Evolutionary conservation across 2,329 filamentous ascomycete species (phyloP), one percentile per base, ranked within the genome.

Genomic region (Ophiocordyceps camponoti-saundersi): DNA sequence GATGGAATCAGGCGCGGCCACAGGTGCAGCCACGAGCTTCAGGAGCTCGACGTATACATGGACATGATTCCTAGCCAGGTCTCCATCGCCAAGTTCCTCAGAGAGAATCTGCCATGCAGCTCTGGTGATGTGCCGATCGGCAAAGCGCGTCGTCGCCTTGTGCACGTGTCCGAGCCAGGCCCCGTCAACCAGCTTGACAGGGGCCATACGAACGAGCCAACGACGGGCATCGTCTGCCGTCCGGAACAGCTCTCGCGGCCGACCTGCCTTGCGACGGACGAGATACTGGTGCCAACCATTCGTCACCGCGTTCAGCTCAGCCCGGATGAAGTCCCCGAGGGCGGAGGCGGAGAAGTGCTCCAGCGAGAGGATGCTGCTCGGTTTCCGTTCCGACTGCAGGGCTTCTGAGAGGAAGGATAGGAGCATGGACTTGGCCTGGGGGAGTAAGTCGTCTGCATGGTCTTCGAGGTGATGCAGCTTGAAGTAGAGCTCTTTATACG

Each of bases 1-100:
- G 22, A 30, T 20, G 6, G 39, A 43, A 26, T 53, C 30, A 3
- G 44, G 22, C 10, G 44, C 49, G 2, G 49, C 48, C 1, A 54
- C 44, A 11, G 34, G 15, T 11, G 21, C n/a, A 7, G 50, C 47
- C 18, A 50, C 23, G 2, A 46, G 16, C 12, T 40, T 16, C 15
- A 62, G 50, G 3, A 65, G 52, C 34, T 58, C 32, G 6, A 54
- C 51, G 46, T 62, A 65, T 23, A 64, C 44, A 34, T 53, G 46
- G 0, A 69, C 66, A 48, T 73, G 70, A 48, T 72, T 65, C 53
- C 69, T 67, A 12, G 55, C 53, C 7, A 65, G 49, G 49, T 72
- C 63, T 0, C 70, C 71, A 50, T 73, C 66, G 1, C 70, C 71
- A 6, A 72, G 57, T 50, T 74, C 71, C 50, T 73, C 70, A 0